Conservation (phyloP, 2,329 filamentous ascomycete species). For the Ceratocystis ficicola region DNA sequence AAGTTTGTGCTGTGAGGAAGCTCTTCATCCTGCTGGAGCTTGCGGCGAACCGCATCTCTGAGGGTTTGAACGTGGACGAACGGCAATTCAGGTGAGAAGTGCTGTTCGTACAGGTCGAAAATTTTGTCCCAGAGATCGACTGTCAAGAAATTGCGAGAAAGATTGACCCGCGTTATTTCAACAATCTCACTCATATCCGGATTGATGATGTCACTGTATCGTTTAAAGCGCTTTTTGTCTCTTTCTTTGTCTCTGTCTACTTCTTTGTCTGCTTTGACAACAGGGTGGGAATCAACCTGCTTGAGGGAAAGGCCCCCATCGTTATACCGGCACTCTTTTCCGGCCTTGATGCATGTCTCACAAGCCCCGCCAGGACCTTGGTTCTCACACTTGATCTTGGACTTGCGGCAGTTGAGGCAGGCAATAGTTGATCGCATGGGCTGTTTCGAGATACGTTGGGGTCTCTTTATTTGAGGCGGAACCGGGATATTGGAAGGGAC, state of each 20-base stretch:
- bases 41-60: conserved; percentile 27
- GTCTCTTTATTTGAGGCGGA: conserved; percentile 28
- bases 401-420: conserved; percentile 61
- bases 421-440: conserved; percentile 69
- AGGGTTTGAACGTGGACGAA: conserved; percentile 58
- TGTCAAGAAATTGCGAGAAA: conserved; percentile 51
- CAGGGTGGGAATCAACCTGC: not conserved
- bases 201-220: conserved; percentile 35
- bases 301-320: conserved; percentile 27
- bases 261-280: conserved; percentile 33
- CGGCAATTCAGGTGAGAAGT: conserved; percentile 60
- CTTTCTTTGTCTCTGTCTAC: conserved; percentile 36
- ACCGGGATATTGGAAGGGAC: not conserved
- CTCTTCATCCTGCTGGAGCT: conserved; percentile 27
- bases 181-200: conserved; percentile 31
- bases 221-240: conserved; percentile 40
- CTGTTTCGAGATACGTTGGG: conserved; percentile 35
- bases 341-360: conserved; percentile 59
- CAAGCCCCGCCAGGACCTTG: conserved; percentile 59
- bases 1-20: conserved; percentile 40
- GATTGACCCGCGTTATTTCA: conserved; percentile 43
- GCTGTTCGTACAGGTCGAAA: conserved; percentile 56
- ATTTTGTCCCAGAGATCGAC: conserved; percentile 55
- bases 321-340: conserved; percentile 62
- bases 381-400: conserved; percentile 83